These are phyloP conservation scores for Agastache rugosa DNA, from an alignment of 257 asterid species.

Conservation along the genomic window DNA sequence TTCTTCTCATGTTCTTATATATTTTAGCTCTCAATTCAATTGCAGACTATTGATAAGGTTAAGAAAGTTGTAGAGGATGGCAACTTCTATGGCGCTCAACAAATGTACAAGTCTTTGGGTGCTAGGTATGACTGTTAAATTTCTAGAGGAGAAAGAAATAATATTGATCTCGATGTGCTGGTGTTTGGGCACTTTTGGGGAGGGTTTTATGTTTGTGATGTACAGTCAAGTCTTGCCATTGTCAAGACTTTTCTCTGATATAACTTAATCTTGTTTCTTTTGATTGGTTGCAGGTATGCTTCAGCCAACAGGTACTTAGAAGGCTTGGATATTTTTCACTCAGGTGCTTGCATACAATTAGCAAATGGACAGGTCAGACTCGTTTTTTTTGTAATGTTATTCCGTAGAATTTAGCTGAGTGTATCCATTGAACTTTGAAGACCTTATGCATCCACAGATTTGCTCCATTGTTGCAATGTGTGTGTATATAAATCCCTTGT, in stretches of 20 bases:
- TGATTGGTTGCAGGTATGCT: constrained; percentile 58
- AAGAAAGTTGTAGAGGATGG: constrained; percentile 81
- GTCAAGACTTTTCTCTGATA: constrained; percentile 4
- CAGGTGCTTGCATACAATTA: constrained; percentile 92
- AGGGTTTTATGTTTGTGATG: background rate
- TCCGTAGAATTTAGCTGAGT: constrained; percentile 23
- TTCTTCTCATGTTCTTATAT: background rate
- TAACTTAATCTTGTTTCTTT: constrained; percentile 18
- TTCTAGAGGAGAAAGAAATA: constrained; percentile 40
- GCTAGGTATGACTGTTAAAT: constrained; percentile 60
- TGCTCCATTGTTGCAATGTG: constrained; percentile 6
- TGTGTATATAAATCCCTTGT: constrained; percentile 19
- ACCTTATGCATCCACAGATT: constrained; percentile 1
- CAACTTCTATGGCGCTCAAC: constrained; percentile 95
- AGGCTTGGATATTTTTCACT: constrained; percentile 83
- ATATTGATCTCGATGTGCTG: constrained; percentile 62
- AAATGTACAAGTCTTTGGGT: constrained; percentile 89
- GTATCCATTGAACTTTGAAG: background rate
- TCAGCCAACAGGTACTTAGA: constrained; percentile 69
- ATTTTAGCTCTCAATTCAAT: constrained; percentile 15
- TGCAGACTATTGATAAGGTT: constrained; percentile 81
- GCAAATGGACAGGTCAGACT: constrained; percentile 76
- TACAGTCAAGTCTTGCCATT: constrained; percentile 1
- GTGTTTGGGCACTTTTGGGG: background rate
- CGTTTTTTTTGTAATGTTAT: background rate